Evolutionary conservation across 2,329 filamentous ascomycete species (phyloP).

Genomic region (Fusarium humuli): DNA sequence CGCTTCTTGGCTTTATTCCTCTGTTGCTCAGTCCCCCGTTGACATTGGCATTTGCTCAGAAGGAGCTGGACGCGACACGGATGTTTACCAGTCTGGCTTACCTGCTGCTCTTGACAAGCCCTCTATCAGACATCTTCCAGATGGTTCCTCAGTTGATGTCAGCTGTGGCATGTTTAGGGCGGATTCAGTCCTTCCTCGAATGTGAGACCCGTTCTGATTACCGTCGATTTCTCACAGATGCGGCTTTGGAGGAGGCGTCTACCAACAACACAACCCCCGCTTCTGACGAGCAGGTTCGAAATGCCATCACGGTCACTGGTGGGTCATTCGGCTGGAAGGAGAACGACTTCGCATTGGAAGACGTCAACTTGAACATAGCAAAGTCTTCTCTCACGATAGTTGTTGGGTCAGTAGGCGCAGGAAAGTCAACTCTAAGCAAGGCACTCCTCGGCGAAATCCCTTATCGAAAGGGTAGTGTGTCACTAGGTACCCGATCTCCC

Average conservation of each 20-base stretch:
- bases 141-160: slow-evolving; percentile 6
- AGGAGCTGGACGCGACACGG: slow-evolving; percentile 42
- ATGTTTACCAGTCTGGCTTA: slow-evolving; percentile 48
- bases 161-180: slow-evolving; percentile 4
- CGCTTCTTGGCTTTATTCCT: slow-evolving; percentile 51
- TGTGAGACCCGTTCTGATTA: slow-evolving; percentile 5
- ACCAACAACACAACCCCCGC: background rate
- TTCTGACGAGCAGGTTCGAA: too few relatives aligned
- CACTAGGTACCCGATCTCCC: slow-evolving; percentile 13
- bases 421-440: slow-evolving; percentile 54
- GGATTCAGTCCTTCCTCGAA: slow-evolving; percentile 5
- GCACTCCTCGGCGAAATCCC: slow-evolving; percentile 50
- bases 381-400: slow-evolving; percentile 48
- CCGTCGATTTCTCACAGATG: background rate
- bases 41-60: slow-evolving; percentile 48
- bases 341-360: slow-evolving; percentile 31
- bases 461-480: slow-evolving; percentile 27
- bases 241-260: background rate
- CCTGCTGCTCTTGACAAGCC: slow-evolving; percentile 2
- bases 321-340: slow-evolving; percentile 45
- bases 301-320: background rate
- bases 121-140: slow-evolving; percentile 10
- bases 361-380: slow-evolving; percentile 27
- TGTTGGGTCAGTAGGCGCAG: slow-evolving; percentile 52
- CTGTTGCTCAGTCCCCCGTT: slow-evolving; percentile 51